These are phyloP conservation scores for Pichia eremophila DNA, from an alignment of 805 yeast genomes.

Conservation along the genomic window DNA sequence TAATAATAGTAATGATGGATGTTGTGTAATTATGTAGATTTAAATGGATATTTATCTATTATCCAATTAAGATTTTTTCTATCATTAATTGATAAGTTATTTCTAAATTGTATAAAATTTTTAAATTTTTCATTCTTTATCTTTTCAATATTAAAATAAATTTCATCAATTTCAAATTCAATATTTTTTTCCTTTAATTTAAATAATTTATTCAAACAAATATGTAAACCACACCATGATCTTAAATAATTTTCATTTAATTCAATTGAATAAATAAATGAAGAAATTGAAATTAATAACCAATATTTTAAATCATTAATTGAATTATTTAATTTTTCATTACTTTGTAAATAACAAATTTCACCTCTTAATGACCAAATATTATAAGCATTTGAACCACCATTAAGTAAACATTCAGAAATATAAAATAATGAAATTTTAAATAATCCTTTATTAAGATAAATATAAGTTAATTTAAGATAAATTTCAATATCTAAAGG, in stretches of 20 bases:
- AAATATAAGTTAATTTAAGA: constrained; percentile 68
- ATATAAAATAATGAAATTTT: constrained; percentile 58
- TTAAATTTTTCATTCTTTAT: constrained; percentile 31
- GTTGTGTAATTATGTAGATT: constrained; percentile 22
- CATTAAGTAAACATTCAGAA: constrained; percentile 50
- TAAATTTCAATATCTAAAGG: constrained; percentile 74
- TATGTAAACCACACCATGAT: constrained; percentile 36
- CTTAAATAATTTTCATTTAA: constrained; percentile 57
- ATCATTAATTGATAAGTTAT: constrained; percentile 25
- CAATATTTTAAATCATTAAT: constrained; percentile 1
- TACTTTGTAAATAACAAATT: constrained; percentile 18
- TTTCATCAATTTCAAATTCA: not conserved
- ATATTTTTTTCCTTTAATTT: not conserved
- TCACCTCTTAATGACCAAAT: constrained; percentile 59
- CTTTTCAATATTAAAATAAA: constrained; percentile 20
- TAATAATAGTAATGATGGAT: constrained; percentile 9
- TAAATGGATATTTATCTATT: constrained; percentile 4
- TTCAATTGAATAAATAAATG: constrained; percentile 52
- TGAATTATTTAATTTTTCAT: not conserved
- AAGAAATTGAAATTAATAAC: constrained; percentile 7
- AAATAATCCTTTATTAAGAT: constrained; percentile 49
- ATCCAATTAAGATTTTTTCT: constrained; percentile 29
- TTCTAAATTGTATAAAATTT: constrained; percentile 22
- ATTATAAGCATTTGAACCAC: constrained; percentile 40
- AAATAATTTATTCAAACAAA: constrained; percentile 6